Conservation (phyloP, 176 grass and related monocot species). For the Chrysopogon serrulatus region DNA sequence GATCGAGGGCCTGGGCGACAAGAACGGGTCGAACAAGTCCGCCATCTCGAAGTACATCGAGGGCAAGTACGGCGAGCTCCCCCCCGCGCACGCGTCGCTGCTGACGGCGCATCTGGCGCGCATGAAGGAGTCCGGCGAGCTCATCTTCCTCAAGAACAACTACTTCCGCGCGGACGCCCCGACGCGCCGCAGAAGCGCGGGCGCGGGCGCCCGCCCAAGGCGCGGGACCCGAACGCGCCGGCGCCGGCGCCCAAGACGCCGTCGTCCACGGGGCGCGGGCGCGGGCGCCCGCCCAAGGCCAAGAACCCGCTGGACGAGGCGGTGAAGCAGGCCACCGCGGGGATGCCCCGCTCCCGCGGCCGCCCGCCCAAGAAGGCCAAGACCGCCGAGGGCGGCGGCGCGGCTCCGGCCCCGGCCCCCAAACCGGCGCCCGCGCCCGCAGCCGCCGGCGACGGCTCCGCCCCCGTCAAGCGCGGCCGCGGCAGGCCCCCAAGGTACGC, state of each 20-base stretch:
- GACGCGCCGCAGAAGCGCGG: constrained; percentile 68
- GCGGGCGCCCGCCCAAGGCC: constrained; percentile 65
- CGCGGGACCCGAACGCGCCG: constrained; percentile 28
- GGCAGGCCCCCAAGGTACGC: constrained; percentile 82
- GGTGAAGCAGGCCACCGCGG: constrained; percentile 33
- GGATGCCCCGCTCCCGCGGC: constrained; percentile 58
- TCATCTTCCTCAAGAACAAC: constrained; percentile 76
- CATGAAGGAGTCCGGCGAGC: constrained; percentile 86
- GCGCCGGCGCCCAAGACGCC: constrained; percentile 26
- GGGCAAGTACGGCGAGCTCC: constrained; percentile 56
- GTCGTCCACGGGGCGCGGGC: not conserved
- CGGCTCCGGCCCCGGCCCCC: not conserved
- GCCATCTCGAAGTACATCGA: constrained; percentile 87
- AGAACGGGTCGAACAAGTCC: constrained; percentile 77
- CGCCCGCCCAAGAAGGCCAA: constrained; percentile 65
- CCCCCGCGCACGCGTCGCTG: constrained; percentile 61
- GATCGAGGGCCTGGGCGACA: constrained; percentile 51
- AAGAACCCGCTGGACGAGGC: constrained; percentile 45
- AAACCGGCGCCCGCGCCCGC: not conserved
- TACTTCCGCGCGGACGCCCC: constrained; percentile 51
- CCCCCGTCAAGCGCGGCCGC: constrained; percentile 61
- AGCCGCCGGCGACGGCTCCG: not conserved
- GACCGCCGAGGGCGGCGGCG: not conserved
- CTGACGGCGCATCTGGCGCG: constrained; percentile 82
- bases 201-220: constrained; percentile 67